A percentile compares a stretch with the other conserved stretches of the same genome.
These are phyloP conservation scores for Saitozyma podzolica DNA, from an alignment of 768 basidiomycete genomes.

Conservation along the genomic window DNA sequence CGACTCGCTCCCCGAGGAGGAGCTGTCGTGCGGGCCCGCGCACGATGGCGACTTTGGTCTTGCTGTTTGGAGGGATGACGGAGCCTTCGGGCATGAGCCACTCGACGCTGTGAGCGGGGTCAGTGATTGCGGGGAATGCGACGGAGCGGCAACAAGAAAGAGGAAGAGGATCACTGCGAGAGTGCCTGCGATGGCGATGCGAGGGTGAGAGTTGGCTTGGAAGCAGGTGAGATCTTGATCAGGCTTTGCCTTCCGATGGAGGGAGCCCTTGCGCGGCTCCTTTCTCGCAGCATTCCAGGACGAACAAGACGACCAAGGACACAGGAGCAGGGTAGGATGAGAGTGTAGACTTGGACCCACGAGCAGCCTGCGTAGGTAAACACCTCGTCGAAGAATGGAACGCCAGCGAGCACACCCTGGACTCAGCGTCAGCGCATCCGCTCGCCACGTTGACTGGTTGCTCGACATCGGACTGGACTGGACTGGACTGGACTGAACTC, in stretches of 20 bases:
- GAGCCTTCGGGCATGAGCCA: constrained; percentile 88
- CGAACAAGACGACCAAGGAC: neutral
- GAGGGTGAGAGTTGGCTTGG: too few species aligned
- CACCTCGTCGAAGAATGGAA: constrained; percentile 91
- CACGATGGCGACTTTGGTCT: constrained; percentile 75
- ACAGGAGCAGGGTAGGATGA: neutral
- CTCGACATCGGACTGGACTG: too few species aligned
- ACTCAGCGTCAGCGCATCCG: neutral
- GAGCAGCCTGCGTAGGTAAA: constrained; percentile 84
- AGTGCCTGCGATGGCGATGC: too few species aligned
- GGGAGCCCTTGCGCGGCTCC: too few species aligned
- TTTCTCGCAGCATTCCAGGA: too few species aligned
- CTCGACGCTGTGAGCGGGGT: constrained; percentile 66
- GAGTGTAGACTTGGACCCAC: constrained; percentile 58
- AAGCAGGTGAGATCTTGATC: neutral
- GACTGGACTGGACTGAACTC: too few species aligned
- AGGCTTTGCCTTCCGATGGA: neutral
- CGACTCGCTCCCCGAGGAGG: constrained; percentile 87
- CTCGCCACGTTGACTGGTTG: too few species aligned
- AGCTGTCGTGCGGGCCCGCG: constrained; percentile 82
- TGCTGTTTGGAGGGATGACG: constrained; percentile 69
- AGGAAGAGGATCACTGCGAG: too few species aligned
- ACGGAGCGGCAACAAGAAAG: too few species aligned
- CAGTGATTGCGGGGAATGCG: neutral
- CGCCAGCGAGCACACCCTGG: constrained; percentile 80